A percentile compares a stretch with the other conserved stretches of the same genome.
phyloP scores from a whole-genome alignment of 1,139 yeast species.

The Blastobotrys capitulatus region DNA sequence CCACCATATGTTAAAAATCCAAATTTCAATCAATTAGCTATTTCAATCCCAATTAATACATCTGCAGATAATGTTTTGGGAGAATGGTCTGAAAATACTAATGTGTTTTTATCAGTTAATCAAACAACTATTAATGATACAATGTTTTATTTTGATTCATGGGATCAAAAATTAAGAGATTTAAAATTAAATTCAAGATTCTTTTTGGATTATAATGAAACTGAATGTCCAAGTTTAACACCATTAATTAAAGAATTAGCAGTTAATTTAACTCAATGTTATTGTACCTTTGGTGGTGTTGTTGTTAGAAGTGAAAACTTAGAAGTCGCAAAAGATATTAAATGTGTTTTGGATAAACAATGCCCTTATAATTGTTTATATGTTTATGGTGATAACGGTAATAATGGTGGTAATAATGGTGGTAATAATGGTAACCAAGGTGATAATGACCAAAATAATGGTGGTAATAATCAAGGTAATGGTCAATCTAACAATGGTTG shows the following conservation, averaged over 20 bases:
- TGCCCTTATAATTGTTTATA: not conserved
- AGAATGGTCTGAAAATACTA: not conserved
- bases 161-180: not conserved
- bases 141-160: not conserved
- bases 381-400: not conserved
- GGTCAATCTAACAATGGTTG: not conserved
- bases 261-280: not conserved
- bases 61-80: not conserved
- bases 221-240: not conserved
- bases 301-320: not conserved
- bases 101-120: not conserved
- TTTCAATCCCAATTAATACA: not conserved
- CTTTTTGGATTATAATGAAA: not conserved
- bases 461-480: not conserved
- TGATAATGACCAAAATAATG: not conserved
- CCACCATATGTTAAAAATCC: not conserved
- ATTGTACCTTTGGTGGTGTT: not conserved
- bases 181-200: not conserved
- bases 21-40: not conserved
- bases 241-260: not conserved
- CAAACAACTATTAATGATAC: not conserved
- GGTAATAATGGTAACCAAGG: not conserved
- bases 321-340: not conserved
- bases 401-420: not conserved
- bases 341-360: not conserved